phyloP scores from a whole-genome alignment of 805 yeast species.

The Saccharomycopsis sp. region DNA sequence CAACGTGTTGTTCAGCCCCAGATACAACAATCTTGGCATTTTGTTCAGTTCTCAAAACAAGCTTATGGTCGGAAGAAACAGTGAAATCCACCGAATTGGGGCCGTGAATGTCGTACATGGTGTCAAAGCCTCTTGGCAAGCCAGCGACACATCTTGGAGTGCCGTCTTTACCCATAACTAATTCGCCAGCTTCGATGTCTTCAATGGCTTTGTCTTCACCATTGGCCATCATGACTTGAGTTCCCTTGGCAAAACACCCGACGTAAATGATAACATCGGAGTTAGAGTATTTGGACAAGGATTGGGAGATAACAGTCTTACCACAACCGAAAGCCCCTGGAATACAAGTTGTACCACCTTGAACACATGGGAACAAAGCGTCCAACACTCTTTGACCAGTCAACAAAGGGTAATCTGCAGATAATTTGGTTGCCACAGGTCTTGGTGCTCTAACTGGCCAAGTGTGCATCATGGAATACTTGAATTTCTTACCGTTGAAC shows the following conservation, averaged over 20 bases:
- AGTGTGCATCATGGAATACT: constrained; percentile 91
- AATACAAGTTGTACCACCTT: constrained; percentile 99
- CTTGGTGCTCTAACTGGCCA: constrained; percentile 99
- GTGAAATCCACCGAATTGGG: too few relatives aligned
- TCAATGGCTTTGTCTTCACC: constrained; percentile 31
- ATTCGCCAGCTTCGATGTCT: constrained; percentile 31
- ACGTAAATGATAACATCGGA: constrained; percentile 94
- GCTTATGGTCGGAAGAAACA: too few relatives aligned
- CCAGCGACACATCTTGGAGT: constrained; percentile 28
- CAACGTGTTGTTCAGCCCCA: too few relatives aligned
- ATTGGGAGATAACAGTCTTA: constrained; percentile 96
- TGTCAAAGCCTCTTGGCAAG: constrained; percentile 36
- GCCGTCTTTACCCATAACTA: constrained; percentile 38
- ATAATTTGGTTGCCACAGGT: constrained; percentile 89
- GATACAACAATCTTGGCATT: too few relatives aligned
- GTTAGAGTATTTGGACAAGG: constrained; percentile 93
- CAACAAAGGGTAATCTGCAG: constrained; percentile 90
- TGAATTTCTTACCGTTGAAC: constrained; percentile 75
- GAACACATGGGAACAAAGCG: constrained; percentile 96
- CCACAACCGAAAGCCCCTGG: constrained; percentile 99
- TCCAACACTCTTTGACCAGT: constrained; percentile 99
- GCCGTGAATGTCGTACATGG: constrained; percentile 36
- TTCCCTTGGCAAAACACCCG: constrained; percentile 46
- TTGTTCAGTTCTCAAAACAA: too few relatives aligned
- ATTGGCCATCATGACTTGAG: constrained; percentile 36